A percentile compares a stretch with the other conserved stretches of the same genome.
phyloP scores from a whole-genome alignment of 2,329 filamentous ascomycete species.

The Helotiales sp. region DNA sequence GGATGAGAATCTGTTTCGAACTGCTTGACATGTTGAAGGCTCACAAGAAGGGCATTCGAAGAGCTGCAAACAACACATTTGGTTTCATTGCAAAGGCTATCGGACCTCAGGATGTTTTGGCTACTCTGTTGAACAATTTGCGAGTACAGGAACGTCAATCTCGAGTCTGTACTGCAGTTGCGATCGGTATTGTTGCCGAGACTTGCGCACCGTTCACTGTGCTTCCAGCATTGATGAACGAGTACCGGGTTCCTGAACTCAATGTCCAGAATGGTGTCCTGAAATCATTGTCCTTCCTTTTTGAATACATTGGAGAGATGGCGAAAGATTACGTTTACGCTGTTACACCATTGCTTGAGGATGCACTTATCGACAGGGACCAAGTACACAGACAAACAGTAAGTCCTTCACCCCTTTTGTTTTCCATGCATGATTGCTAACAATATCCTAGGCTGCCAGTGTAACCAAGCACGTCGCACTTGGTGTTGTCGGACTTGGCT shows the following conservation, averaged over 20 bases:
- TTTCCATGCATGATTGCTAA: not conserved
- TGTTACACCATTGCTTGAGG: constrained; percentile 91
- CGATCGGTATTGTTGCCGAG: constrained; percentile 97
- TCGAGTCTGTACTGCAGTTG: constrained; percentile 96
- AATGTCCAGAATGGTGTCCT: constrained; percentile 99
- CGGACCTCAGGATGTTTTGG: constrained; percentile 93
- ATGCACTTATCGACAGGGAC: constrained; percentile 95
- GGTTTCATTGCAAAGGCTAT: constrained; percentile 99
- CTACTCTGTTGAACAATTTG: constrained; percentile 93
- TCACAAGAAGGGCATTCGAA: constrained; percentile 98
- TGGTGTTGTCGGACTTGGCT: constrained; percentile 95
- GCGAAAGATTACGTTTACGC: constrained; percentile 99
- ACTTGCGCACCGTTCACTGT: constrained; percentile 98
- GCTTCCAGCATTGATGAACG: constrained; percentile 98
- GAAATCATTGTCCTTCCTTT: constrained; percentile 94
- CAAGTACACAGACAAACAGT: constrained; percentile 98
- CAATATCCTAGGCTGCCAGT: not conserved
- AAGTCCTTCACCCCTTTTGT: constrained; percentile 37
- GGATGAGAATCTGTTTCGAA: constrained; percentile 99
- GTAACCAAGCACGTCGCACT: constrained; percentile 86
- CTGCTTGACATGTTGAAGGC: constrained; percentile 98
- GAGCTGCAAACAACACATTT: constrained; percentile 98
- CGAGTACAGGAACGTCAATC: constrained; percentile 97
- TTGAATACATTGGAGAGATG: constrained; percentile 99
- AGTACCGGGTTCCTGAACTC: constrained; percentile 96